These are phyloP conservation scores for Dipteronia dyeriana DNA, from an alignment of 345 rosid genomes.

Conservation along the genomic window DNA sequence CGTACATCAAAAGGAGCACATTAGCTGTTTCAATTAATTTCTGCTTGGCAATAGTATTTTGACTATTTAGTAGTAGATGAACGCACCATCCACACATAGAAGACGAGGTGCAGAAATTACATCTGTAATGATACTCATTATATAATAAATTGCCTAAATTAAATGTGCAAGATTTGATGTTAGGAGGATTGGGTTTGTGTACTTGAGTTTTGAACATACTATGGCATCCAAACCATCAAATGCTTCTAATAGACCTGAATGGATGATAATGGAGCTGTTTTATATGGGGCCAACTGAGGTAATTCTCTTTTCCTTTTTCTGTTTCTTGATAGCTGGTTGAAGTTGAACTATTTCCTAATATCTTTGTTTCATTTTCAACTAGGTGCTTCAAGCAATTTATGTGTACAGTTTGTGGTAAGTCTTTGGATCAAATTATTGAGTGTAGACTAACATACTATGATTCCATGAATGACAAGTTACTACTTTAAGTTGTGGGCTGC, in stretches of 20 bases:
- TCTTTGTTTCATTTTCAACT: not conserved
- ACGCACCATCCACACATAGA: not conserved
- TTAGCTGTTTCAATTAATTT: not conserved
- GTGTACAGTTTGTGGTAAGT: not conserved
- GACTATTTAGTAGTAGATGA: not conserved
- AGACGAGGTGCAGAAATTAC: not conserved
- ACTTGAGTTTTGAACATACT: not conserved
- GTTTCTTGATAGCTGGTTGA: not conserved
- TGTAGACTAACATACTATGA: not conserved
- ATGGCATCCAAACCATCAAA: not conserved
- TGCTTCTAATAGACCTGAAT: not conserved
- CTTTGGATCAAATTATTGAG: not conserved
- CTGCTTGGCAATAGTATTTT: not conserved
- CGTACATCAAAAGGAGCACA: not conserved
- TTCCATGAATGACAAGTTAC: not conserved
- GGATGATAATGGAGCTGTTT: not conserved
- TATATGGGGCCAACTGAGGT: not conserved
- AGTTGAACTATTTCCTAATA: not conserved
- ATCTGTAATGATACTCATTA: not conserved
- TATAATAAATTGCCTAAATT: not conserved
- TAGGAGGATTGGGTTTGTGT: not conserved
- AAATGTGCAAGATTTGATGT: not conserved
- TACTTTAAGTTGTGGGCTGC: not conserved
- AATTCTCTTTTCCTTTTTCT: constrained; percentile 5
- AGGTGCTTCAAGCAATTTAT: not conserved